Evolutionary conservation across 768 basidiomycete species (phyloP).

Genomic region (Leccinum rimulosum): DNA sequence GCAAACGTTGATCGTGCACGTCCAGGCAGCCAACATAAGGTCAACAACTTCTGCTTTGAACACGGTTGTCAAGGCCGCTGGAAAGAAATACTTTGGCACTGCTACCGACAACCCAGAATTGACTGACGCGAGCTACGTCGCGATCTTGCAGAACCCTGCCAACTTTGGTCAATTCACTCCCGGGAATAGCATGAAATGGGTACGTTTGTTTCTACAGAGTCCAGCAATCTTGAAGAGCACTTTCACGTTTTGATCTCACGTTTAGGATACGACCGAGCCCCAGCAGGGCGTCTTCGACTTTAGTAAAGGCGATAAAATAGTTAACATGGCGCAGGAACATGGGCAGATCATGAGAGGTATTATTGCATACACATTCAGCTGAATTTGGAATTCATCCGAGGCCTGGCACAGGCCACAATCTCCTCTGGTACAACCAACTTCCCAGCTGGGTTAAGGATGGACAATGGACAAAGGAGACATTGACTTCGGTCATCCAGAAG

Average conservation of each 20-base stretch:
- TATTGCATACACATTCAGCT: not conserved
- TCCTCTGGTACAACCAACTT: conserved; percentile 17
- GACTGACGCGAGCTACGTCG: conserved; percentile 26
- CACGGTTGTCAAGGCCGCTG: conserved; percentile 34
- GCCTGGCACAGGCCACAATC: conserved; percentile 13
- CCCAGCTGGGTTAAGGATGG: conserved; percentile 18
- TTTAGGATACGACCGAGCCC: conserved; percentile 21
- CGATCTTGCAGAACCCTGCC: not conserved
- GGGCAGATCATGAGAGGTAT: conserved; percentile 22
- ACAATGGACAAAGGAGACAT: conserved; percentile 9
- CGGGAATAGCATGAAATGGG: conserved; percentile 21
- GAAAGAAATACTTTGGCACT: conserved; percentile 45
- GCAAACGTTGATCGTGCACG: not conserved
- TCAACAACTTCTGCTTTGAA: conserved; percentile 26
- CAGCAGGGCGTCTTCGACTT: conserved; percentile 25
- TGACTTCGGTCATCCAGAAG: conserved; percentile 18
- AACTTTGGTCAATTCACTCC: conserved; percentile 22
- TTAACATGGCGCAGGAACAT: conserved; percentile 16
- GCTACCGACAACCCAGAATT: conserved; percentile 49
- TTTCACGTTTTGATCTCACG: not conserved
- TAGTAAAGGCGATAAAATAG: conserved; percentile 18
- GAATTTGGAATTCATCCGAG: not conserved
- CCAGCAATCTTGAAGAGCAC: not conserved
- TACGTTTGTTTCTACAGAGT: conserved; percentile 4
- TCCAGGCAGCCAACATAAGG: not conserved